Base-by-base conservation (phyloP, 1,284 basidiomycete species). In the Irpex sp. region DNA sequence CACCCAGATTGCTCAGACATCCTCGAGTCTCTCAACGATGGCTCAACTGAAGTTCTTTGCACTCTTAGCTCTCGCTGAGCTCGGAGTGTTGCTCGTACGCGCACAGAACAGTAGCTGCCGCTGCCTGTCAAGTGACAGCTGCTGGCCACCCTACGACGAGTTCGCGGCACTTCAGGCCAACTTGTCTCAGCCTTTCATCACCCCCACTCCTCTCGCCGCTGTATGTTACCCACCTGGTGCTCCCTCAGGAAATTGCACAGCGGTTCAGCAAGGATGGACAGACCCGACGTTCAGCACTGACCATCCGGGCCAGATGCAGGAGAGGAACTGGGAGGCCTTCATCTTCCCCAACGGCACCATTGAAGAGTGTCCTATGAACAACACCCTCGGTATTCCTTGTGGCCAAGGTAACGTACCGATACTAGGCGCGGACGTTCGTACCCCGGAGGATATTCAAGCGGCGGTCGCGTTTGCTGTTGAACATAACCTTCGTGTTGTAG, bases 381-480 rank as follows among this genome's bases (percentile, higher is more conserved):
- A 72, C 0, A 72, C 71, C 0, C 67, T 82, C 7, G 77, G 75
- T 2, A 63, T 74, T 9, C 74, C 73, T 4, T 83, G 81, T 61
- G 70, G 70, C 8, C 80, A 82, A 64, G 82, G 80, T 2, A 77
- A 72, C 46, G 74, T 83, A 0, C 77, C 81, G 5, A 73, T 76
- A 4, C 67, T 78, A 13, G 79, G 78, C 0, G 78, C 82, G 3
- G 81, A 83, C 57, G 78, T 76, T 1, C 72, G 75, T 4, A 69
- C 62, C 0, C 69, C 71, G 4, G 64, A 53, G 31, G 79, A 79
- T 63, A 66, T 83, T 4, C 75, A 79, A 65, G 76, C 73, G 26
- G 78, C 78, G 3, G 74, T 81, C 21, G 70, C 69, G 19, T 81
- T 81, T 66, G 78, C 78, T 0, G 72, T 63, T 5, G 61, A 72